These are phyloP conservation scores for Malus hybrid DNA, from an alignment of 331 rosid species.

Conservation along the genomic window DNA sequence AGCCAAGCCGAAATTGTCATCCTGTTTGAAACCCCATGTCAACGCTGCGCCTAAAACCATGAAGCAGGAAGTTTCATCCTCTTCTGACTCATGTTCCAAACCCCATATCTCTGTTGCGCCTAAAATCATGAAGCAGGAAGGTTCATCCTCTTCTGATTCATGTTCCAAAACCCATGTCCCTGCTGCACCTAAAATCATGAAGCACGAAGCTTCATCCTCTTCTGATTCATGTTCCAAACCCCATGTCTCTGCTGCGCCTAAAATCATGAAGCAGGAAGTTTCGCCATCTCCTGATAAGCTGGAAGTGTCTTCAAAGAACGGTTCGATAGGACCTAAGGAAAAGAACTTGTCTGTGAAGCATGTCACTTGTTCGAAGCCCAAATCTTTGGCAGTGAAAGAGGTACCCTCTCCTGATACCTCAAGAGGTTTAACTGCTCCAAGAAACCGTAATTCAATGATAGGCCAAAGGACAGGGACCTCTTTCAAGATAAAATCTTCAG, in stretches of 20 bases:
- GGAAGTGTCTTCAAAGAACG: conserved; percentile 24
- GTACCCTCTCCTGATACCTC: conserved; percentile 24
- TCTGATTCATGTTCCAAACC: conserved; percentile 5
- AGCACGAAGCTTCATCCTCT: conserved; percentile 20
- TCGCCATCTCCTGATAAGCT: conserved; percentile 18
- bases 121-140: conserved; percentile 21
- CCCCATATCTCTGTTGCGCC: conserved; percentile 1
- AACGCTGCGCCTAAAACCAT: conserved; percentile 5
- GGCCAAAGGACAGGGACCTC: conserved; percentile 10
- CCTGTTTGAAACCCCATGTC: conserved; percentile 6
- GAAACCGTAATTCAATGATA: neutral
- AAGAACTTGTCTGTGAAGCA: conserved; percentile 28
- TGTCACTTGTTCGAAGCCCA: conserved; percentile 24
- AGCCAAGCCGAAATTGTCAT: conserved; percentile 27
- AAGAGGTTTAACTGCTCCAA: conserved; percentile 10
- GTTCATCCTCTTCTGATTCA: neutral
- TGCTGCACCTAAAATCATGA: conserved; percentile 10
- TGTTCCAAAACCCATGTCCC: conserved; percentile 8
- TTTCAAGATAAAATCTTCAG: conserved; percentile 26
- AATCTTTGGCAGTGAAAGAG: conserved; percentile 20
- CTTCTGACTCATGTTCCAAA: neutral
- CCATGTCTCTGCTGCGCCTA: conserved; percentile 1
- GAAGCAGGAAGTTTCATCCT: conserved; percentile 27
- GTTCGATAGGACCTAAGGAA: conserved; percentile 21
- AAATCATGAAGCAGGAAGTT: conserved; percentile 22